Percentiles rank a stretch among this genome's conserved stretches.
Conservation (phyloP, 345 rosid species). For the Mangifera indica region DNA sequence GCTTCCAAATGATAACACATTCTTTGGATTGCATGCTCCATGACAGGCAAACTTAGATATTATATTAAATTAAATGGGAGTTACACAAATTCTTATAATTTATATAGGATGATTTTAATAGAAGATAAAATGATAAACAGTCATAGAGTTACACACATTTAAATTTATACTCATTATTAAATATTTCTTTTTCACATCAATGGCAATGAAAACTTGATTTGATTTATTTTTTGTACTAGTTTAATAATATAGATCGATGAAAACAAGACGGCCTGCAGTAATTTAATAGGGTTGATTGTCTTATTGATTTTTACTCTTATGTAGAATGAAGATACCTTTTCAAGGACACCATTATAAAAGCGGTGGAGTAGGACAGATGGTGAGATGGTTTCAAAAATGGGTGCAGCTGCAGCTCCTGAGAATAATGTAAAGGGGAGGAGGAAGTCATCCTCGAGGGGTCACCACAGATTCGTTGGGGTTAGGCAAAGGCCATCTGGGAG, state of each 20-base stretch:
- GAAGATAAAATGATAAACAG: too few species aligned
- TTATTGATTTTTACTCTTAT: not conserved
- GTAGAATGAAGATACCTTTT: slow-evolving; percentile 5
- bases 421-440: slow-evolving; percentile 20
- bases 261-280: slow-evolving; percentile 22
- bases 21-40: too few species aligned
- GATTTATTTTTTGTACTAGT: not conserved
- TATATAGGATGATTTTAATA: too few species aligned
- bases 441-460: slow-evolving; percentile 47
- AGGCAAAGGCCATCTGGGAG: slow-evolving; percentile 58
- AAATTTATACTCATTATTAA: too few species aligned
- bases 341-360: slow-evolving; percentile 15
- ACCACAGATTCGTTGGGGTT: slow-evolving; percentile 51
- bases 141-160: too few species aligned
- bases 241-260: slow-evolving; percentile 3
- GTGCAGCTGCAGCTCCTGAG: slow-evolving; percentile 12
- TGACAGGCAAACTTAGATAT: too few species aligned
- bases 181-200: too few species aligned
- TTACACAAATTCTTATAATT: too few species aligned
- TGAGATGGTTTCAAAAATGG: slow-evolving; percentile 2
- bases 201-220: not conserved
- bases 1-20: too few species aligned
- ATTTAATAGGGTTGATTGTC: too few species aligned
- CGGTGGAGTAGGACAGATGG: not conserved
- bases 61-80: too few species aligned